Base-by-base conservation (phyloP, 495 filamentous ascomycete species). In the Daldinia vernicosa region DNA sequence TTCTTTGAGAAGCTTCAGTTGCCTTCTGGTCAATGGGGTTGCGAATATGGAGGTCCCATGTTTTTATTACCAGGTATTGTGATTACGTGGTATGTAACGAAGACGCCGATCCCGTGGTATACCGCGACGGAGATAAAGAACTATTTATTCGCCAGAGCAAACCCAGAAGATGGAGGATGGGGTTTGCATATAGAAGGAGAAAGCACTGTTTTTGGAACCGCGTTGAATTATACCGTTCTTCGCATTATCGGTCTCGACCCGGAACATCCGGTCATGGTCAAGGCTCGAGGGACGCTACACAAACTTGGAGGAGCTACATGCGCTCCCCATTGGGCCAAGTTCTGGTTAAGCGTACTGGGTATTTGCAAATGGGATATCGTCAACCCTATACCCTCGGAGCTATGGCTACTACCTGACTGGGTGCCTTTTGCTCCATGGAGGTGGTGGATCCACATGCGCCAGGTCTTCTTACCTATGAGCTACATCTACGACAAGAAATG, bases 361-460 rank as follows among this genome's bases (percentile, higher is more conserved):
- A 89, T 97, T 15, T 90, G 89, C 76, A 82, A 92, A 9, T 98
- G 93, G 93, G 92, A 97, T 61, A 90, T 92, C 64, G 93, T 98
- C 70, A 98, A 98, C 72, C 95, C 95, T 0, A 88, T 95, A 12
- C 95, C 95, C 4, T 91, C 95, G 1, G 95, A 99, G 80, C 74
- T 98, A 43, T 99, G 95, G 95, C 87, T 98, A 27, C 83, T 99
- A 2, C 96, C 95, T 2, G 93, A 98, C 78, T 98, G 95, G 95
- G 88, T 94, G 14, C 96, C 95, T 1, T 87, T 98, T 71, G 90
- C 93, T 9, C 95, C 96, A 0, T 98, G 96, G 95, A 85, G 93
- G 52, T 99, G 95, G 95, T 99, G 95, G 95, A 93, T 97, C 68
- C 95, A 99, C 68, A 97, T 97, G 79, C 93, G 95, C 15, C 88